These are phyloP conservation scores for Salinomyces thailandicus DNA, from an alignment of 2,329 filamentous ascomycete species.

Conservation along the genomic window DNA sequence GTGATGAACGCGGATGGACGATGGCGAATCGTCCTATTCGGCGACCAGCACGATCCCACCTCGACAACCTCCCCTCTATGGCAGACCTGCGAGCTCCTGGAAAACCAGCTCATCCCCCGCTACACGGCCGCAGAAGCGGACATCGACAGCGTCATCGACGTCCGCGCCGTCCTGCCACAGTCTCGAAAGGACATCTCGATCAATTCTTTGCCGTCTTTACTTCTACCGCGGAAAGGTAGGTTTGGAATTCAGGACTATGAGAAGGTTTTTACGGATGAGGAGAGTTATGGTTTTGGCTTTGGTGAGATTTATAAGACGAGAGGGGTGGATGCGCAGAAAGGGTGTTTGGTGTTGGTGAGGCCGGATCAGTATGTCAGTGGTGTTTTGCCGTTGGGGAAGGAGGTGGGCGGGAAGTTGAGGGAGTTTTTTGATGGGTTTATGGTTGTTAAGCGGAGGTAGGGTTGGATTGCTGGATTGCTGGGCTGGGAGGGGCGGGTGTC, in stretches of 20 bases:
- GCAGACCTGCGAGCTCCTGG: slow-evolving; percentile 16
- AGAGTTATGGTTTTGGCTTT: slow-evolving; percentile 28
- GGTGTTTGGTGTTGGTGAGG: slow-evolving; percentile 50
- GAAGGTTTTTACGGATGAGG: slow-evolving; percentile 38
- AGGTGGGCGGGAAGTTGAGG: slow-evolving; percentile 12
- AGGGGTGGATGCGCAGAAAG: slow-evolving; percentile 45
- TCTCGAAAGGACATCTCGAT: slow-evolving; percentile 20
- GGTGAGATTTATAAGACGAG: slow-evolving; percentile 44
- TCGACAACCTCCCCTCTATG: slow-evolving; percentile 13
- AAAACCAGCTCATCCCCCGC: slow-evolving; percentile 15
- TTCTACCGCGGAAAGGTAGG: slow-evolving; percentile 33
- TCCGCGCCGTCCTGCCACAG: slow-evolving; percentile 30
- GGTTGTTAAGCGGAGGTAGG: slow-evolving; percentile 2
- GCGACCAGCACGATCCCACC: slow-evolving; percentile 10
- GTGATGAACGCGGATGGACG: slow-evolving; percentile 25
- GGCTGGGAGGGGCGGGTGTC: neutral
- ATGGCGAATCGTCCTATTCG: slow-evolving; percentile 26
- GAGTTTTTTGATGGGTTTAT: slow-evolving; percentile 24
- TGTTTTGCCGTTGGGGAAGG: slow-evolving; percentile 20
- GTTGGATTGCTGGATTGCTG: neutral
- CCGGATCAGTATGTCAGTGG: slow-evolving; percentile 56
- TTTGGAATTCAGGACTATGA: slow-evolving; percentile 28
- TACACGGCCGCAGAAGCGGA: slow-evolving; percentile 30
- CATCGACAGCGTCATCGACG: slow-evolving; percentile 45
- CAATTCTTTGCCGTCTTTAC: slow-evolving; percentile 32